Evolutionary conservation across 805 yeast genomes (phyloP).

Genomic region (Kluyveromyces aestuarii): DNA sequence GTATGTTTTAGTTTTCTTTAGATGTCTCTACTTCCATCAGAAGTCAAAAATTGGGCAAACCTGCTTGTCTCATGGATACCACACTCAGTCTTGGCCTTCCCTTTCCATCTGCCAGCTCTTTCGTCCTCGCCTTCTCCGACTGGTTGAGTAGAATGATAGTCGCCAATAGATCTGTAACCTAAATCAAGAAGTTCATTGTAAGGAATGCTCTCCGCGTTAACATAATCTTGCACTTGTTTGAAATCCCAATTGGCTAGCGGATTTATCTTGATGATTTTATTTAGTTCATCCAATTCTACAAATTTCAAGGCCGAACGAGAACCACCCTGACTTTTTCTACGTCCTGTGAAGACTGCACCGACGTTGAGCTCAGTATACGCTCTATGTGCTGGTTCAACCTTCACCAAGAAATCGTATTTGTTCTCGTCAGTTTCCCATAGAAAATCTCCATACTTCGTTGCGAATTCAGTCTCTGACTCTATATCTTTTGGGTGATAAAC

Average conservation of each 20-base stretch:
- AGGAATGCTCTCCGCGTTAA: conserved; percentile 66
- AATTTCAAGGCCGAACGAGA: conserved; percentile 63
- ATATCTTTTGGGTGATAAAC: conserved; percentile 59
- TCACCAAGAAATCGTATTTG: conserved; percentile 75
- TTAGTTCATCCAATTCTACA: conserved; percentile 62
- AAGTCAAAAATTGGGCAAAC: conserved; percentile 49
- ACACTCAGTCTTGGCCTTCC: conserved; percentile 85
- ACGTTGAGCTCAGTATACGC: conserved; percentile 69
- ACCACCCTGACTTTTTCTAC: conserved; percentile 87
- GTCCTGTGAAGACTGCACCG: conserved; percentile 85
- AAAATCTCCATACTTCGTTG: conserved; percentile 56
- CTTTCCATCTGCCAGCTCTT: conserved; percentile 96
- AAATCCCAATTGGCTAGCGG: conserved; percentile 84
- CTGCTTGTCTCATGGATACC: conserved; percentile 83
- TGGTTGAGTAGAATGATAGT: conserved; percentile 89
- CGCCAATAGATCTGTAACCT: conserved; percentile 90
- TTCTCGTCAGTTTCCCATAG: conserved; percentile 80
- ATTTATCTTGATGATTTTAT: conserved; percentile 75
- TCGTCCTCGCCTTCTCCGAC: conserved; percentile 90
- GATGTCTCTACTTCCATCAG: neutral
- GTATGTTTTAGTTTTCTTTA: too few relatives aligned
- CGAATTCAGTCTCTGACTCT: conserved; percentile 53
- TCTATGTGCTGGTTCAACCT: conserved; percentile 86
- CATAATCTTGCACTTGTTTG: conserved; percentile 56
- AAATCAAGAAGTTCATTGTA: conserved; percentile 74